Evolutionary conservation across 176 grass and related monocot species (phyloP), one percentile per base, ranked within the genome.

Genomic region (Secale cereale): DNA sequence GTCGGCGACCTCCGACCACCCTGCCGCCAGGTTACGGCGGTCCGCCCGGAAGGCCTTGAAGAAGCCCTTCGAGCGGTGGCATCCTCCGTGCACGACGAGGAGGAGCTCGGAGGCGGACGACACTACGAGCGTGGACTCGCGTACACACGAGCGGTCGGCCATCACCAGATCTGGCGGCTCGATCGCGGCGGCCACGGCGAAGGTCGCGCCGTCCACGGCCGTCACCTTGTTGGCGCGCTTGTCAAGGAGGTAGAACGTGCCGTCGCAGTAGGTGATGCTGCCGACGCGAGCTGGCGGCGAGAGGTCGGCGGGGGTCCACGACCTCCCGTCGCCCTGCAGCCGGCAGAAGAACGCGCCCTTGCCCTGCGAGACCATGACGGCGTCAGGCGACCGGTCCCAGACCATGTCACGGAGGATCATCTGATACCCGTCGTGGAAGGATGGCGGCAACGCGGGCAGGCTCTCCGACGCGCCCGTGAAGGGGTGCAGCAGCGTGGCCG

Each of bases 191-290:
- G 1, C 30, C 30, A 33, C 65, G 65, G 43, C 62, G n/a, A 59
- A 29, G 16, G 74, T 67, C 3, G 25, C 23, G n/a, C 62, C 74
- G 83, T 78, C 74, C 74, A 85, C 45, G 23, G 36, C 74, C 6
- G 45, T 40, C 6, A 15, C 31, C 83, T 29, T 59, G 74, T 32
- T 25, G 43, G 62, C 56, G 3, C 15, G 20, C 31, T 46, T 33
- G 32, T 78, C 45, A 3, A 78, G 39, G 61, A 85, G 63, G 74
- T 59, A 78, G 83, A 85, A 85, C 23, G 20, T 4, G 9, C 61
- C 74, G 75, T 70, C 31, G 63, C 83, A 78, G 74, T 78, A 85
- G 31, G 83, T 43, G 74, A 78, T 29, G 74, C 46, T 40, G 23
- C 30, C 69, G 45, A 70, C 22, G 8, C 10, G 1, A 50, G n/a